Conservation (phyloP, 495 filamentous ascomycete genomes). For the Geopyxis carbonaria region DNA sequence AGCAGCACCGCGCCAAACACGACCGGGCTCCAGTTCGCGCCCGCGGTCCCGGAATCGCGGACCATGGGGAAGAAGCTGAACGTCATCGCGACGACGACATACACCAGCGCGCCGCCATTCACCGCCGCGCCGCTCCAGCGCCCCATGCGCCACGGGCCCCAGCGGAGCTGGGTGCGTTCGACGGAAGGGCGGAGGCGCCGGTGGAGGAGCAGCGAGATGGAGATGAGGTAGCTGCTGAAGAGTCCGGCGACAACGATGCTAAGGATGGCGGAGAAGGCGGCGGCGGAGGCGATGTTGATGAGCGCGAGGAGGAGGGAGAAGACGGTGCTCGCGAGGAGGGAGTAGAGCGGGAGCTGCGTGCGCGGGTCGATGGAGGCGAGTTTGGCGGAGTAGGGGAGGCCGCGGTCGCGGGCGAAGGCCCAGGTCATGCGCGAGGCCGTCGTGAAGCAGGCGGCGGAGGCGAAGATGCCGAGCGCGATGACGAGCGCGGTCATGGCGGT, state of each 20-base stretch:
- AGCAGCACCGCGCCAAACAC: conserved; percentile 26
- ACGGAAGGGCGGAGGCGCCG: conserved; percentile 3
- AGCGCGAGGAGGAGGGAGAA: neutral
- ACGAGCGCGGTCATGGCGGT: conserved; percentile 26
- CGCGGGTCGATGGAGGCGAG: conserved; percentile 19
- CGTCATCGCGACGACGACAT: conserved; percentile 28
- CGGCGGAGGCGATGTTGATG: conserved; percentile 11
- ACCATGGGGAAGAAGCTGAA: conserved; percentile 32
- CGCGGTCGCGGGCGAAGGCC: conserved; percentile 37
- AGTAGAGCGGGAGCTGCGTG: neutral
- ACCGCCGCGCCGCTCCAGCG: conserved; percentile 28
- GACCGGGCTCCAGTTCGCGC: conserved; percentile 33
- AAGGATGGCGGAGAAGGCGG: conserved; percentile 34
- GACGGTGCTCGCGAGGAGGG: neutral
- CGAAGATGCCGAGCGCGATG: conserved; percentile 25
- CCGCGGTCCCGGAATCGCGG: conserved; percentile 27
- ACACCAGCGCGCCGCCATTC: conserved; percentile 28
- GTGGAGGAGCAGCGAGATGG: conserved; percentile 28
- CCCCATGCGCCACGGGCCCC: conserved; percentile 31
- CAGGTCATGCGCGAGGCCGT: conserved; percentile 37
- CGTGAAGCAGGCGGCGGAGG: conserved; percentile 28
- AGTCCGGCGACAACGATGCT: conserved; percentile 30
- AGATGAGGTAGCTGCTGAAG: conserved; percentile 31
- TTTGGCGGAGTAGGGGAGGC: conserved; percentile 29
- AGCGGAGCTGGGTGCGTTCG: conserved; percentile 19